A percentile compares a stretch with the other conserved stretches of the same genome.
phyloP scores from a whole-genome alignment of 2,329 filamentous ascomycete genomes.

The Diaporthe nobilis region DNA sequence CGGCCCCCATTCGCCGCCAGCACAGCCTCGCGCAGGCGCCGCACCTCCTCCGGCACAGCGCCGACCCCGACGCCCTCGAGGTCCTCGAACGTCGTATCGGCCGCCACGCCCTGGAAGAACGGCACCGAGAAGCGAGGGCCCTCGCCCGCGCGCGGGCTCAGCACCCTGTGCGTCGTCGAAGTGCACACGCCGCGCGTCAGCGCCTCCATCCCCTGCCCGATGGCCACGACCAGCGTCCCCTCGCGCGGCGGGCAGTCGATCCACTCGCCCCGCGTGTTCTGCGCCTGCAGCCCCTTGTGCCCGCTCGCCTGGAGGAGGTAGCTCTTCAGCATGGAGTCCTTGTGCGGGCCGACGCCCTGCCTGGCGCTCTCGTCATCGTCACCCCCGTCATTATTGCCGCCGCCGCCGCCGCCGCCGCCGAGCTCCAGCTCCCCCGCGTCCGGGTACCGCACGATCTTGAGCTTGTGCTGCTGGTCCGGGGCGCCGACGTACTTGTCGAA shows the following conservation, averaged over 20 bases:
- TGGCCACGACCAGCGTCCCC: slow-evolving; percentile 87
- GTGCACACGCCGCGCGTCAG: slow-evolving; percentile 87
- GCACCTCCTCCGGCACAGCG: slow-evolving; percentile 72
- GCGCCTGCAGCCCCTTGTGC: slow-evolving; percentile 86
- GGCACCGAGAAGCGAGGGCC: slow-evolving; percentile 85
- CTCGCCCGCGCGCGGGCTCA: slow-evolving; percentile 78
- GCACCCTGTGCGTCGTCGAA: slow-evolving; percentile 85
- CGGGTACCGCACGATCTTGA: slow-evolving; percentile 91
- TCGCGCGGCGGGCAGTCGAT: slow-evolving; percentile 83
- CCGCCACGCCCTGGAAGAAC: slow-evolving; percentile 89
- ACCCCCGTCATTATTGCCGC: slow-evolving; percentile 63
- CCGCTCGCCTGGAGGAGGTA: slow-evolving; percentile 84
- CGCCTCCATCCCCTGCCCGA: slow-evolving; percentile 89
- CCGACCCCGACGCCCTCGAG: slow-evolving; percentile 75
- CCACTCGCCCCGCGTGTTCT: slow-evolving; percentile 84
- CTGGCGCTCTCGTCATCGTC: slow-evolving; percentile 87
- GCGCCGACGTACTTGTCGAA: slow-evolving; percentile 85
- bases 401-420: slow-evolving; percentile 52
- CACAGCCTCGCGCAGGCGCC: slow-evolving; percentile 72
- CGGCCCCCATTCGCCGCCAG: slow-evolving; percentile 69
- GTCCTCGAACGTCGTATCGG: slow-evolving; percentile 84
- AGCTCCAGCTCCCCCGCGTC: slow-evolving; percentile 74
- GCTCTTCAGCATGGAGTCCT: slow-evolving; percentile 85
- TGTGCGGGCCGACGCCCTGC: slow-evolving; percentile 81
- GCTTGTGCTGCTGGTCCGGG: slow-evolving; percentile 81